Evolutionary conservation across 1,139 yeast species (phyloP).

Genomic region (Hanseniaspora sp.): DNA sequence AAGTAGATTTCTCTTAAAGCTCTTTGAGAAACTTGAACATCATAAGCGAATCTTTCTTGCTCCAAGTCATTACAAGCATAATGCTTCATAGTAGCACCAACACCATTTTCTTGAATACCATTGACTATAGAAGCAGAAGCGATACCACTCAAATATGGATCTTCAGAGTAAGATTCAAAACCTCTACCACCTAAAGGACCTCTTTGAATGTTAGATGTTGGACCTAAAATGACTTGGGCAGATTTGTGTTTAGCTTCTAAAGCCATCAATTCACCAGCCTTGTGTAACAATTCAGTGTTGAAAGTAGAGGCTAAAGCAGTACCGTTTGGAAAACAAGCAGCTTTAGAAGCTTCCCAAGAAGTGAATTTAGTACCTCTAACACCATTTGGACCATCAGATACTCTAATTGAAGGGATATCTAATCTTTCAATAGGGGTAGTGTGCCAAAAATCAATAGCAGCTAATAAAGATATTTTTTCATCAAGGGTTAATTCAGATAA

Average conservation of each 20-base stretch:
- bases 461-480: conserved; percentile 40
- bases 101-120: conserved; percentile 45
- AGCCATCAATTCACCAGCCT: conserved; percentile 42
- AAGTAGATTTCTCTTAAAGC: conserved; percentile 53
- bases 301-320: conserved; percentile 38
- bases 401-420: conserved; percentile 33
- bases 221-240: conserved; percentile 52
- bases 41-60: conserved; percentile 41
- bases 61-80: conserved; percentile 53
- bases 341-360: conserved; percentile 35
- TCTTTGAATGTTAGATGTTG: conserved; percentile 44
- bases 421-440: conserved; percentile 41
- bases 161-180: conserved; percentile 54
- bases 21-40: conserved; percentile 42
- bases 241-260: conserved; percentile 43
- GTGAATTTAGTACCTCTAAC: conserved; percentile 40
- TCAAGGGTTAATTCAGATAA: conserved; percentile 36
- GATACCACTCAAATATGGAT: conserved; percentile 46
- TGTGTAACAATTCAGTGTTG: conserved; percentile 33
- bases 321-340: conserved; percentile 46
- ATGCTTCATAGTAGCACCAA: conserved; percentile 50
- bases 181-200: conserved; percentile 57
- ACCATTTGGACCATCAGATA: conserved; percentile 48
- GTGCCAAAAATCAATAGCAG: conserved; percentile 49
- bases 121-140: conserved; percentile 40